A percentile compares a stretch with the other conserved stretches of the same genome.
Evolutionary conservation across 139 green algal genomes (phyloP).

Genomic region (Trebouxia sp.): DNA sequence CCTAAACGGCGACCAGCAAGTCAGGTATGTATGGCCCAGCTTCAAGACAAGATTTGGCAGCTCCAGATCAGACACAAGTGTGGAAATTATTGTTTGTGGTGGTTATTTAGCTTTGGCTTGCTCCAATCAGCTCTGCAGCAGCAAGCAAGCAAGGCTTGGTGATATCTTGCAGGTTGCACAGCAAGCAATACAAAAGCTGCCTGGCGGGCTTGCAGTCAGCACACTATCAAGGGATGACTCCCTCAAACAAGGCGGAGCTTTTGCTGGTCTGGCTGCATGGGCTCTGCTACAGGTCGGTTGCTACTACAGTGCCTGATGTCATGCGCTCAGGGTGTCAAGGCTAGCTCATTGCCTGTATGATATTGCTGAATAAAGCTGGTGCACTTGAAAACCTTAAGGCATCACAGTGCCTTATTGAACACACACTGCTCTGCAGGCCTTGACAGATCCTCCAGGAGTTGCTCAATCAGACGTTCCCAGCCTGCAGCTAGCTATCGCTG

Average conservation of each 20-base stretch:
- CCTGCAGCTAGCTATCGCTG: conserved; percentile 75
- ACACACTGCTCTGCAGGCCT: conserved; percentile 45
- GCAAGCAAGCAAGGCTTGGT: background rate
- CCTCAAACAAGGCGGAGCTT: background rate
- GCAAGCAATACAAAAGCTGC: conserved; percentile 7
- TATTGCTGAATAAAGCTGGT: background rate
- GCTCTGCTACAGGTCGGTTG: conserved; percentile 6
- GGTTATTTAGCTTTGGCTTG: no score
- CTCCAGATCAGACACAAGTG: no score
- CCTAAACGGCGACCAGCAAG: background rate
- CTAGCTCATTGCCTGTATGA: background rate
- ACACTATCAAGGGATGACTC: background rate
- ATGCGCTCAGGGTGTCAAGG: no score
- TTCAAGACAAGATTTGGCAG: no score
- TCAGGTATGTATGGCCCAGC: background rate
- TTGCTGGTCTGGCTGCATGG: conserved; percentile 4
- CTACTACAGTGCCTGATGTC: background rate
- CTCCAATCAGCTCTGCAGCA: background rate
- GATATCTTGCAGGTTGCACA: background rate
- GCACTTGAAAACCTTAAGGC: background rate
- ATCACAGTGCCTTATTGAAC: background rate
- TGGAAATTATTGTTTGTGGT: no score
- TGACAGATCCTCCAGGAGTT: conserved; percentile 54
- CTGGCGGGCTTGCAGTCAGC: conserved; percentile 2
- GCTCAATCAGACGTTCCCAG: conserved; percentile 65